Evolutionary conservation across 1,284 basidiomycete species (phyloP), one percentile per base, ranked within the genome.

Genomic region (Singerocomus rubriflavus): DNA sequence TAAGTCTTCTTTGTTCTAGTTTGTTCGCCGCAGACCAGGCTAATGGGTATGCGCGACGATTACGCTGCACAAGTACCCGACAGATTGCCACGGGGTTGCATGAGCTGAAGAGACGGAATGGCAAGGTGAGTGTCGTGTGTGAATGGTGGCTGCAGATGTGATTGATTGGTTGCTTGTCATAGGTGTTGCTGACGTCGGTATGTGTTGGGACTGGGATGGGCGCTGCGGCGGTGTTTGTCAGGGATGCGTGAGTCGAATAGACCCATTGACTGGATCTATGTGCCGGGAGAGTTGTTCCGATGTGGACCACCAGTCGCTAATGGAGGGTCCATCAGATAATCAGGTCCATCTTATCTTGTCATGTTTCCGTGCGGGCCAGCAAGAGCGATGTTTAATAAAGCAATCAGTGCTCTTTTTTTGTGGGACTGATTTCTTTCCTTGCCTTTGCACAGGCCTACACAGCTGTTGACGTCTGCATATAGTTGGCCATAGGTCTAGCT

Each of bases 51-150:
- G 29, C 57, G 61, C 40, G 71, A 56, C 66, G 26, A 45, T 59
- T 73, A 82, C 84, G 92, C 51, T 88, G 86, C 62, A 97, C 94
- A 25, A 94, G 94, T 59, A 85, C 85, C 8, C 78, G 94, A 44
- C 90, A 95, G 69, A 77, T 97, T 43, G 93, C 86, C 12, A 97
- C 95, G 0, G 93, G 89, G 9, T 74, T 98, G 31, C 81, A 88
- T 56, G 93, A 94, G 64, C 74, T 96, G 38, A 76, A 82, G 57
- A 78, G 92, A 52, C 78, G 89, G 54, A 77, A 84, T 46, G 84
- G 84, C 57, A 92, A 92, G 80, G 85, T 92, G 52, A 44, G 69
- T 57, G 10, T 8, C 12, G 10, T 31, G 11, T 26, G 11, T 17
- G 32, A 2, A 40, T 27, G 42, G 16, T 36, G 4, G 10, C 36